phyloP scores from a whole-genome alignment of 176 grass and related monocot species.

The Stipa capillata region DNA sequence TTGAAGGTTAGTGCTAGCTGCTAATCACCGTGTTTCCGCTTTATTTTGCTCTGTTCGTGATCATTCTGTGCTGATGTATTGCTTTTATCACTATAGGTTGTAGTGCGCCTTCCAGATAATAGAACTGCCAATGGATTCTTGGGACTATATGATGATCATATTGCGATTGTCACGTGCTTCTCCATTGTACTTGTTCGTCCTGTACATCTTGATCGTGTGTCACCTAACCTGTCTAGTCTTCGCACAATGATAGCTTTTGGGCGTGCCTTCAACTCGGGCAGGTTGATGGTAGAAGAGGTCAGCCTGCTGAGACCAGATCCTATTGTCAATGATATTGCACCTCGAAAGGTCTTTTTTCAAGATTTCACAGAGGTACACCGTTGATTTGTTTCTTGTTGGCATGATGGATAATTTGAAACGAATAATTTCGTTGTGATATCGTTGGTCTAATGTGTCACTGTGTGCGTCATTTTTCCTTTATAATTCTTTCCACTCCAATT shows the following conservation, averaged over 20 bases:
- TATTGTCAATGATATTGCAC: too few species aligned
- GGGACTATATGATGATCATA: constrained; percentile 10
- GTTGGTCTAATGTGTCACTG: too few species aligned
- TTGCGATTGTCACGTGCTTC: neutral
- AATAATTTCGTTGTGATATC: neutral
- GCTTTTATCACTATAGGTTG: neutral
- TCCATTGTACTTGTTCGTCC: neutral
- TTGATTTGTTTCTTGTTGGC: neutral
- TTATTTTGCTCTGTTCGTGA: neutral
- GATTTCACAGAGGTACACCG: neutral
- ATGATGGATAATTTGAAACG: neutral
- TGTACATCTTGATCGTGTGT: neutral
- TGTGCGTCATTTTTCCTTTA: neutral
- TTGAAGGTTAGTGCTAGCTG: neutral
- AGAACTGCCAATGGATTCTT: neutral
- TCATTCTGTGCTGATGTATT: neutral
- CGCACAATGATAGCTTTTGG: neutral
- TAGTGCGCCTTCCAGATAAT: neutral
- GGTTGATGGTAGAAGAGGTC: constrained; percentile 1
- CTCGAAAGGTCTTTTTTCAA: too few species aligned
- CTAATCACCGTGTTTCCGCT: neutral
- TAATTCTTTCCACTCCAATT: neutral
- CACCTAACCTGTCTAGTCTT: neutral
- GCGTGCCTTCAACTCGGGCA: neutral
- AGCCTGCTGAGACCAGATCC: too few species aligned